Base-by-base conservation (phyloP, 2,329 filamentous ascomycete species). In the Thelonectria discophora region DNA sequence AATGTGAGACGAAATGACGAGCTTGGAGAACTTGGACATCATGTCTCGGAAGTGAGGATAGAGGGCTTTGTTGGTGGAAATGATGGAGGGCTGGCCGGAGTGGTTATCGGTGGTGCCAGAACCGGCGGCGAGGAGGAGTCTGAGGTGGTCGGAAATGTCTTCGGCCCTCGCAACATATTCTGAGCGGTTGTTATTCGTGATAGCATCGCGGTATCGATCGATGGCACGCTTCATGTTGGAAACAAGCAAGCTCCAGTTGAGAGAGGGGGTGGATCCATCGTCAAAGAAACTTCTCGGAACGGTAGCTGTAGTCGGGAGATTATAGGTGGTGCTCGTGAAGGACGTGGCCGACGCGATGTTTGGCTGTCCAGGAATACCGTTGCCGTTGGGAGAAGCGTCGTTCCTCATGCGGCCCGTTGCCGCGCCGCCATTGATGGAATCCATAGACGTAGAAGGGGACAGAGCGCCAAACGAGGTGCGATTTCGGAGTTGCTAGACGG, bases 1-100 rank as follows among this genome's bases (percentile, higher is more conserved):
- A 74, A 99, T 97, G 75, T 99, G 95, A 13, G 95, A 98, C 3
- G 95, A 99, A 50, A 99, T 89, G 46, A 99, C 95, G 10, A 99
- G 84, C 77, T 99, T 99, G n/a, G 95, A 98, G 76, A 99, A 99
- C 71, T 97, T 94, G 46, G 95, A 98, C 95, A 99, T 99, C 89
- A 98, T 98, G 75, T 98, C 95, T 55, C 95, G 86, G 79, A 99
- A 99, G 77, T 98, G 94, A 21, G 95, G 95, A 74, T 98, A 98
- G 15, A 99, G 82, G 0, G 93, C 92, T 77, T 98, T 98, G 82
- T 99, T 99, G 5, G 93, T 96, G 7, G 94, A 97, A 62, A 99
- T 99, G 72, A 99, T 97, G n/a, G 95, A 98, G 5, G 95, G 95
- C 69, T 98, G 97, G 43, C 95, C 95, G 18, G 95, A 98, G 76